phyloP scores from a whole-genome alignment of 139 green algal species.

The Micractinium sp. region DNA sequence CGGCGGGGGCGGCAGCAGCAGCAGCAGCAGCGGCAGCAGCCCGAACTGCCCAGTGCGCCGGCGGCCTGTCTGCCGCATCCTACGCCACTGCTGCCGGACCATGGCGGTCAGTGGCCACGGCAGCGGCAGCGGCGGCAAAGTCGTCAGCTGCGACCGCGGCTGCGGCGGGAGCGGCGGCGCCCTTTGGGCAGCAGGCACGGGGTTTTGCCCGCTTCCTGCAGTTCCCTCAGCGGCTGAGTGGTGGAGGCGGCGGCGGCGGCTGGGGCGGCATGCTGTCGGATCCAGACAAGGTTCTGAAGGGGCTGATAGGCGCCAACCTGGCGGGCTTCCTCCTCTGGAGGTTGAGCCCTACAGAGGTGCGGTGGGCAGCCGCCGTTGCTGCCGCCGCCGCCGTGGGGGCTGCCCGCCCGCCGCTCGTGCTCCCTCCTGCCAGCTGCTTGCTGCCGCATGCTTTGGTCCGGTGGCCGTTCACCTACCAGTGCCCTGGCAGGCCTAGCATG shows the following conservation, averaged over 20 bases:
- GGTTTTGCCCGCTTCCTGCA: slow-evolving; percentile 22
- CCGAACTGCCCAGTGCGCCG: background rate
- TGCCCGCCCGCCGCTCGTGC: background rate
- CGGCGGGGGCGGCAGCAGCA: background rate
- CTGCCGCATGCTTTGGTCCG: too few species aligned
- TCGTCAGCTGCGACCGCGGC: background rate
- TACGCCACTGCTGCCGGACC: background rate
- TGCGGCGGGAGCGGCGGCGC: background rate
- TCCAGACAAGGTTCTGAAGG: slow-evolving; percentile 43
- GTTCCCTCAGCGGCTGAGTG: slow-evolving; percentile 13
- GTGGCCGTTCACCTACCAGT: too few species aligned
- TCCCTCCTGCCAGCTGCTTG: too few species aligned
- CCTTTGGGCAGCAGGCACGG: background rate
- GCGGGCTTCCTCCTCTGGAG: slow-evolving; percentile 57
- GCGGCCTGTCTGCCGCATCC: background rate
- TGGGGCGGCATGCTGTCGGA: background rate
- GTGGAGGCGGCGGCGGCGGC: slow-evolving; percentile 1
- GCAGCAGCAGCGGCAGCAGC: background rate
- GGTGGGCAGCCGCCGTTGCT: too few species aligned
- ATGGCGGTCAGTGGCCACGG: background rate
- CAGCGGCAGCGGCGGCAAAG: background rate
- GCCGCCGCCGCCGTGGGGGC: too few species aligned
- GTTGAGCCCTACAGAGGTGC: background rate
- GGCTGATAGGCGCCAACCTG: slow-evolving; percentile 57
- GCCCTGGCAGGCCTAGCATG: too few species aligned